Percentiles rank a stretch among this genome's conserved stretches.
Conservation (phyloP, 345 rosid genomes). For the Eucalyptus decipiens region DNA sequence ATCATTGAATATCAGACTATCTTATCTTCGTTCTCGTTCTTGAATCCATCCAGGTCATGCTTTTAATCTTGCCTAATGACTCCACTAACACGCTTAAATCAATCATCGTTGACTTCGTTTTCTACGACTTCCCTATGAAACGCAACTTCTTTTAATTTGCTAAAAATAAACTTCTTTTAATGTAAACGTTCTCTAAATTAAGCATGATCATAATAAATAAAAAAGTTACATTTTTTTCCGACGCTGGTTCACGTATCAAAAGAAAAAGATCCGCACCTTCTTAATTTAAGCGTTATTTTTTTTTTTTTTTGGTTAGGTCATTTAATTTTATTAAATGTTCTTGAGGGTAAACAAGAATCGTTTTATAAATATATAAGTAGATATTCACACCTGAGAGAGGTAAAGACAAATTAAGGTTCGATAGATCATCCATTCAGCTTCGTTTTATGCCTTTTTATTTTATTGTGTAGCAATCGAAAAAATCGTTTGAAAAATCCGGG, state of each 20-base stretch:
- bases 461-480: background rate
- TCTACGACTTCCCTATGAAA: background rate
- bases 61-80: background rate
- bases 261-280: background rate
- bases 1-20: background rate
- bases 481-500: background rate
- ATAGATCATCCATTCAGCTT: background rate
- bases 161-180: background rate
- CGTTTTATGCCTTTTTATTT: background rate
- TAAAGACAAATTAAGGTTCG: background rate
- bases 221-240: too few species aligned
- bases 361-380: background rate
- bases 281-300: background rate
- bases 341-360: background rate
- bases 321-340: background rate
- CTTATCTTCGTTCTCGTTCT: background rate
- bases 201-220: background rate
- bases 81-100: background rate
- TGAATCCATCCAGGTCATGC: background rate
- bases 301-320: background rate
- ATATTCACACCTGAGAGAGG: background rate
- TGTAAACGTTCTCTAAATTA: background rate
- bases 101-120: background rate
- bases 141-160: background rate
- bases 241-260: background rate